Evolutionary conservation across 202 grass and related monocot species (phyloP).

Genomic region (Hordeum pubiflorum): DNA sequence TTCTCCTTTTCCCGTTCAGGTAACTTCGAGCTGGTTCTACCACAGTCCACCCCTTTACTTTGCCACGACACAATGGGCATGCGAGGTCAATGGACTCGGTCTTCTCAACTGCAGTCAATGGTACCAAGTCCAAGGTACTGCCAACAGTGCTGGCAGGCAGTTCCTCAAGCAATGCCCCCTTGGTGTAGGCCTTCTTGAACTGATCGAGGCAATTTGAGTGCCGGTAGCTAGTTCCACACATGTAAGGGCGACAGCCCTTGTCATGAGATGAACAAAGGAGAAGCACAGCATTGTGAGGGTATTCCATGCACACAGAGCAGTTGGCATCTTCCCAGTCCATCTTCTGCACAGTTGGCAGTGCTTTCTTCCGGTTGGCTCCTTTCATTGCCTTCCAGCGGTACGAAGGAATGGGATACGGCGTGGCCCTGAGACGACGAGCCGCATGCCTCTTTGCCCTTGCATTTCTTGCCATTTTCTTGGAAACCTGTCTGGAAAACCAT

Average conservation of each 20-base stretch:
- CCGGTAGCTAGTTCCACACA: slow-evolving; percentile 84
- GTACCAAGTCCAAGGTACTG: slow-evolving; percentile 24
- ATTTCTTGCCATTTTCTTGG: slow-evolving; percentile 70
- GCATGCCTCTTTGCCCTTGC: slow-evolving; percentile 62
- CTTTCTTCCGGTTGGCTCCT: slow-evolving; percentile 45
- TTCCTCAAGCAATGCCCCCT: slow-evolving; percentile 46
- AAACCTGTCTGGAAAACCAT: slow-evolving; percentile 30
- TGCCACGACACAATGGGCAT: slow-evolving; percentile 90
- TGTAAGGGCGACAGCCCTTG: slow-evolving; percentile 91
- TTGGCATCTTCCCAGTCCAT: slow-evolving; percentile 98
- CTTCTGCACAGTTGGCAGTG: slow-evolving; percentile 42
- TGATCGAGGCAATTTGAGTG: slow-evolving; percentile 96
- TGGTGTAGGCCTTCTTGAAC: slow-evolving; percentile 88
- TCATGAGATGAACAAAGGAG: slow-evolving; percentile 93
- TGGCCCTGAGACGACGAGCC: slow-evolving; percentile 58
- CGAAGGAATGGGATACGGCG: slow-evolving; percentile 72
- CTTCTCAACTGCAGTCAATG: slow-evolving; percentile 42
- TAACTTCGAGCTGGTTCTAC: slow-evolving; percentile 79
- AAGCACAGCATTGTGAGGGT: slow-evolving; percentile 85
- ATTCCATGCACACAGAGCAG: slow-evolving; percentile 95
- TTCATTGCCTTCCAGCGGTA: slow-evolving; percentile 59
- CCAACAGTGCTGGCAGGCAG: slow-evolving; percentile 8
- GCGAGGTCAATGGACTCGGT: slow-evolving; percentile 48
- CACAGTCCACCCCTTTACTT: slow-evolving; percentile 95
- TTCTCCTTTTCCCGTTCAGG: slow-evolving; percentile 77